These are phyloP conservation scores for Haplosporangium gracile DNA, from an alignment of 192 early-diverging fungal species.

Conservation along the genomic window DNA sequence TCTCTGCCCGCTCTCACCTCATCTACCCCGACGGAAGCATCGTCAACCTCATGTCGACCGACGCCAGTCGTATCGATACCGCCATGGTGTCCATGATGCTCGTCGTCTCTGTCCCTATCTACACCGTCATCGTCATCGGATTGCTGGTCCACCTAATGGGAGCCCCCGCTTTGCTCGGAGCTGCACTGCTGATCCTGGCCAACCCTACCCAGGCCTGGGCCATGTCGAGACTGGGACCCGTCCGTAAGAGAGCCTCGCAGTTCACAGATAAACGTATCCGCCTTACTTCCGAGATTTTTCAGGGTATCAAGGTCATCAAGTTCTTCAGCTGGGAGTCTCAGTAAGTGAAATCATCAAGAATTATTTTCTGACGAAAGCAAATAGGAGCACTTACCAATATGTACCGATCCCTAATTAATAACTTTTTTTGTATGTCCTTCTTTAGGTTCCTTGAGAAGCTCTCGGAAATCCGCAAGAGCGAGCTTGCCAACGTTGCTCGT, in stretches of 20 bases:
- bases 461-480: slow-evolving; percentile 28
- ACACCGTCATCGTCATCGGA: slow-evolving; percentile 17
- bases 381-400: too few species aligned
- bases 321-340: slow-evolving; percentile 67
- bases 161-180: slow-evolving; percentile 37
- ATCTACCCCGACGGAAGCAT: slow-evolving; percentile 53
- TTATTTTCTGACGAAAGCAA: neutral
- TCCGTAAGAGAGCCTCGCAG: slow-evolving; percentile 38
- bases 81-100: slow-evolving; percentile 38
- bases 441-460: slow-evolving; percentile 41
- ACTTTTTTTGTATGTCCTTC: neutral
- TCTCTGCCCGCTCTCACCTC: slow-evolving; percentile 39
- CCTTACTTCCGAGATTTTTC: slow-evolving; percentile 65
- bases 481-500: slow-evolving; percentile 24
- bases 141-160: slow-evolving; percentile 47
- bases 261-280: slow-evolving; percentile 68
- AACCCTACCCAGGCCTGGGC: slow-evolving; percentile 47
- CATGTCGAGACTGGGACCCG: slow-evolving; percentile 34
- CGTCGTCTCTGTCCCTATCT: slow-evolving; percentile 26
- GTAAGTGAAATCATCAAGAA: neutral
- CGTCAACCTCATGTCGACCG: slow-evolving; percentile 65
- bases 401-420: neutral
- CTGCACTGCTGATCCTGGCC: slow-evolving; percentile 28
- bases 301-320: slow-evolving; percentile 75
- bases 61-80: slow-evolving; percentile 46